Percentiles rank a stretch among this genome's conserved stretches.
Conservation (phyloP, 768 basidiomycete species). For the Harrya chromipes region DNA sequence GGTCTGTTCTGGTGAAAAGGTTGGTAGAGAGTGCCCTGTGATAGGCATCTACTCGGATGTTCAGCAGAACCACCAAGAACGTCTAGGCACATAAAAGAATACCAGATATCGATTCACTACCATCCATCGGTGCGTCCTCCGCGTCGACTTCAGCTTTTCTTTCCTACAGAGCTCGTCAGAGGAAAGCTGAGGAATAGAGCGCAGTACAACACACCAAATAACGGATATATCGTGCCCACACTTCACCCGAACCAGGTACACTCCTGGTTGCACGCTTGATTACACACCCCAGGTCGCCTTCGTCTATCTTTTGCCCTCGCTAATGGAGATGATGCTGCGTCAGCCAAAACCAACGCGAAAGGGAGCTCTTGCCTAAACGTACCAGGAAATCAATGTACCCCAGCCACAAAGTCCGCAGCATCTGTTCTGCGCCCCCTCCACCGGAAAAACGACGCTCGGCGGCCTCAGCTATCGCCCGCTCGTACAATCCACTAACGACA, state of each 20-base stretch:
- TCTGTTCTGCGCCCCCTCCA: slow-evolving; percentile 55
- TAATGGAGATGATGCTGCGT: not conserved
- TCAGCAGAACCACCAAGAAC: slow-evolving; percentile 6
- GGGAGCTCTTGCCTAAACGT: slow-evolving; percentile 16
- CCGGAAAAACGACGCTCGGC: slow-evolving; percentile 55
- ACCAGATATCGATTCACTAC: slow-evolving; percentile 28
- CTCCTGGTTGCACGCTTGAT: slow-evolving; percentile 64
- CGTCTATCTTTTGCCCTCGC: slow-evolving; percentile 39
- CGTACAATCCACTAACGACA: slow-evolving; percentile 58
- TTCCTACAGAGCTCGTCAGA: slow-evolving; percentile 17
- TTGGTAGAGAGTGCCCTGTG: slow-evolving; percentile 53
- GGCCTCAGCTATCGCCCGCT: slow-evolving; percentile 73
- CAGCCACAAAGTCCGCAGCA: slow-evolving; percentile 65
- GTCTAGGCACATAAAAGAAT: not conserved
- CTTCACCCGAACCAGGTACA: slow-evolving; percentile 70
- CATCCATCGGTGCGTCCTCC: slow-evolving; percentile 19
- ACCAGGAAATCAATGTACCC: slow-evolving; percentile 73
- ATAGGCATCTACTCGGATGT: slow-evolving; percentile 47
- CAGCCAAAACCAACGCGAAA: not conserved
- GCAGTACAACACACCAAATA: slow-evolving; percentile 48
- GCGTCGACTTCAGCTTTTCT: slow-evolving; percentile 9
- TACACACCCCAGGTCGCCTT: slow-evolving; percentile 39
- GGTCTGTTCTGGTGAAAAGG: slow-evolving; percentile 40
- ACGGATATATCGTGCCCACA: slow-evolving; percentile 78
- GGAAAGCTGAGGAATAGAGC: not conserved